phyloP scores from a whole-genome alignment of 2,329 filamentous ascomycete genomes.

The Colletotrichum sidae region DNA sequence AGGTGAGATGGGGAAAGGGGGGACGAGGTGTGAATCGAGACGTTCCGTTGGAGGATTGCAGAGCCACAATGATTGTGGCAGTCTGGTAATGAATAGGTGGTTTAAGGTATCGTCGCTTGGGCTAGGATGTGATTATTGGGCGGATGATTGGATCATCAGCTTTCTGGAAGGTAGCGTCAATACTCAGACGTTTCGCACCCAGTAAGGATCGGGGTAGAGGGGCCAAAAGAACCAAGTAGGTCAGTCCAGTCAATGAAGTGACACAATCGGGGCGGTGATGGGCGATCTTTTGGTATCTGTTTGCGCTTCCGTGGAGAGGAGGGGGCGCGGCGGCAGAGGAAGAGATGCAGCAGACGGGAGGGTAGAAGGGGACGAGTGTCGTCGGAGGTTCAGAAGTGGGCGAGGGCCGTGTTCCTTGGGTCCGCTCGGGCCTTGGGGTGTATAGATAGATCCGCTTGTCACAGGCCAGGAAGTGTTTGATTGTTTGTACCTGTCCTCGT shows the following conservation, averaged over 20 bases:
- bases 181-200: constrained; percentile 18
- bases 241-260: constrained; percentile 38
- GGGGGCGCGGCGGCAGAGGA: constrained; percentile 10
- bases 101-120: constrained; percentile 24
- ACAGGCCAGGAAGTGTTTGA: constrained; percentile 37
- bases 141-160: constrained; percentile 28
- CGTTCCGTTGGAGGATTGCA: constrained; percentile 28
- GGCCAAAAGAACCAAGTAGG: not conserved
- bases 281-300: not conserved
- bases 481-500: constrained; percentile 26
- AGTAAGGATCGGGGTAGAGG: not conserved
- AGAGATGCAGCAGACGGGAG: constrained; percentile 21
- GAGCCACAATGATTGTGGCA: constrained; percentile 33
- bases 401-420: constrained; percentile 36
- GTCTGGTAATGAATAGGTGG: constrained; percentile 26
- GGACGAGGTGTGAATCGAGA: constrained; percentile 28
- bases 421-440: constrained; percentile 38
- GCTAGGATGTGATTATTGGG: constrained; percentile 33
- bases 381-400: constrained; percentile 36
- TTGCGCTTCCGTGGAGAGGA: constrained; percentile 15
- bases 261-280: constrained; percentile 1
- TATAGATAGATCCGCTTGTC: constrained; percentile 33
- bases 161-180: constrained; percentile 23
- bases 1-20: constrained; percentile 18
- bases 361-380: constrained; percentile 32